Base-by-base conservation (phyloP, 306 rosid species). In the Urtica urens region DNA sequence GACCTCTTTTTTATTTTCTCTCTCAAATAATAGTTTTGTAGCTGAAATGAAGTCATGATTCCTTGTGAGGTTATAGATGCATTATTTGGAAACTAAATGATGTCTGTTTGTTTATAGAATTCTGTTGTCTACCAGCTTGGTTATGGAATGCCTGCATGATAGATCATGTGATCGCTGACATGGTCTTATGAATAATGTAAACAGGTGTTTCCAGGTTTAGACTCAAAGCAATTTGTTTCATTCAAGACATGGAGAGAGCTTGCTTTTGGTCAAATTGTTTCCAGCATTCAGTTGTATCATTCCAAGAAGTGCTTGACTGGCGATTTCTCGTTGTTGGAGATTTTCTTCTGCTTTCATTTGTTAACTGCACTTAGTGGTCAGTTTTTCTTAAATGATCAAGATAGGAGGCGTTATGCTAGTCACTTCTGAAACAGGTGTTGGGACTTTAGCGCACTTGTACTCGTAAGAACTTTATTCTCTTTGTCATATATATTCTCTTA, bases 281-380 rank as follows among this genome's bases (percentile, higher is more conserved):
- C 82, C 79, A 75, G 55, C 69, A 69, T 70, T 80, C 73, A 38
- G 75, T 82, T 67, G 66, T 86, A 57, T 82, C 94, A 35, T 85
- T 92, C 79, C 96, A 92, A 75, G 96, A 85, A 85, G 92, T 92
- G 62, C 99, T 85, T 71, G 87, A 92, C 73, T 85, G 96, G 96
- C 84, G 93, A 75, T 72, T 75, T 70, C 80, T 77, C 58, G 46
- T 79, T 66, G 65, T 79, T 63, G 99, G 95, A 71, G 69, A 77
- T 73, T 92, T 92, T 78, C 92, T 81, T 81, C 76, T 76, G 77
- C 94, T 82, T 75, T 82, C 99, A 62, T 92, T 79, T 70, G 99
- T 85, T 65, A 92, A 92, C 73, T 75, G 93, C 81, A 92, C 99
- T 72, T 92, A 92, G 94, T 72, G 70, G 78, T 78, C 82, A 54